Evolutionary conservation across 1,139 yeast genomes (phyloP).

Genomic region (Yamadazyma diddensiae): DNA sequence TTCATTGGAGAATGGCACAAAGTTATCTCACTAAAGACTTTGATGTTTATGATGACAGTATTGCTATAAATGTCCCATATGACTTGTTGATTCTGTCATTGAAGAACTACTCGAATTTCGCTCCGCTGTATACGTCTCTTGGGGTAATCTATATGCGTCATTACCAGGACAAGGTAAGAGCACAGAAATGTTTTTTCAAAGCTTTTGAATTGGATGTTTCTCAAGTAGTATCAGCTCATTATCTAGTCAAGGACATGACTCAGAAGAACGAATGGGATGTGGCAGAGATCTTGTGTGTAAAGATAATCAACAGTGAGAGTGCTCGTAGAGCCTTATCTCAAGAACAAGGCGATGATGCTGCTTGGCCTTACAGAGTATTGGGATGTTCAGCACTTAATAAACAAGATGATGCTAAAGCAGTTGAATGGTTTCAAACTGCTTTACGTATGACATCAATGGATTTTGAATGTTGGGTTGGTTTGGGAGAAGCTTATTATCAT

Average conservation of each 20-base stretch:
- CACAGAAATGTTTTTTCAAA: slow-evolving; percentile 82
- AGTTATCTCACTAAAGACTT: slow-evolving; percentile 35
- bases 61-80: slow-evolving; percentile 42
- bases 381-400: slow-evolving; percentile 76
- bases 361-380: slow-evolving; percentile 87
- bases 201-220: slow-evolving; percentile 86
- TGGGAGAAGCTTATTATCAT: slow-evolving; percentile 87
- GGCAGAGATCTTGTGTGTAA: slow-evolving; percentile 70
- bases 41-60: slow-evolving; percentile 10
- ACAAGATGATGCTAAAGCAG: slow-evolving; percentile 75
- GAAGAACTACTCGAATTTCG: slow-evolving; percentile 59
- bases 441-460: slow-evolving; percentile 67
- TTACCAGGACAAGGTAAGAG: slow-evolving; percentile 60
- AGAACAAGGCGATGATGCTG: slow-evolving; percentile 36
- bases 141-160: slow-evolving; percentile 66
- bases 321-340: slow-evolving; percentile 50
- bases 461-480: slow-evolving; percentile 82
- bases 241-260: slow-evolving; percentile 68
- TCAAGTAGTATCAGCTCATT: slow-evolving; percentile 71
- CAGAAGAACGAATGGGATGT: slow-evolving; percentile 74
- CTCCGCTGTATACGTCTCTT: slow-evolving; percentile 76
- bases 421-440: slow-evolving; percentile 86
- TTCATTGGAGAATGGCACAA: slow-evolving; percentile 72
- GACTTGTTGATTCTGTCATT: slow-evolving; percentile 59
- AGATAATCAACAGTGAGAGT: slow-evolving; percentile 61